Conservation (phyloP, 2,329 filamentous ascomycete species). For the Orbilia ellipsospora region DNA sequence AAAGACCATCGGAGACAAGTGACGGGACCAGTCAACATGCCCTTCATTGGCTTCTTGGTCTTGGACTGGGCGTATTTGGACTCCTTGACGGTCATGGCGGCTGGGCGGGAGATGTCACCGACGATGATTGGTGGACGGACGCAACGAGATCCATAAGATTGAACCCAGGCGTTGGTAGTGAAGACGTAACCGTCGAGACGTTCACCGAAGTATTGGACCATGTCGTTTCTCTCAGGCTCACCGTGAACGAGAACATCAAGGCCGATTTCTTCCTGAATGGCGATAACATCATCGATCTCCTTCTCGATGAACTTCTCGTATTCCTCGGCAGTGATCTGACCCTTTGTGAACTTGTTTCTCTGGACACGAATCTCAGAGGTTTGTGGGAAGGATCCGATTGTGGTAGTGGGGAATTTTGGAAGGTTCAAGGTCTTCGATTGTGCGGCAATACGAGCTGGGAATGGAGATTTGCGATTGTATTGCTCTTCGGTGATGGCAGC, state of each 20-base stretch:
- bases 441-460: slow-evolving; percentile 83
- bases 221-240: slow-evolving; percentile 99
- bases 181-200: slow-evolving; percentile 96
- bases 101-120: slow-evolving; percentile 96
- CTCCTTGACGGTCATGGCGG: slow-evolving; percentile 99
- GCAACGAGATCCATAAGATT: slow-evolving; percentile 97
- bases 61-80: slow-evolving; percentile 97
- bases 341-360: slow-evolving; percentile 99
- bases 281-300: slow-evolving; percentile 94
- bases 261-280: slow-evolving; percentile 97
- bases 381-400: slow-evolving; percentile 99
- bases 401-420: slow-evolving; percentile 97
- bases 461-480: slow-evolving; percentile 93
- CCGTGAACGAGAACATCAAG: slow-evolving; percentile 98
- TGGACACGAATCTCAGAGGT: slow-evolving; percentile 97
- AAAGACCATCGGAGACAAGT: slow-evolving; percentile 99
- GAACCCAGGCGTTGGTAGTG: slow-evolving; percentile 98
- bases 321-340: slow-evolving; percentile 88
- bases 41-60: slow-evolving; percentile 99
- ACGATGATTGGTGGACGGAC: slow-evolving; percentile 98
- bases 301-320: slow-evolving; percentile 99
- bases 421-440: slow-evolving; percentile 94
- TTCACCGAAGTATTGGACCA: slow-evolving; percentile 99
- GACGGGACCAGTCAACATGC: slow-evolving; percentile 99
- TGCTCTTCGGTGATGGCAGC: slow-evolving; percentile 81